These are phyloP conservation scores for Cryphonectria nitschkei DNA, from an alignment of 2,329 filamentous ascomycete species.

Conservation along the genomic window DNA sequence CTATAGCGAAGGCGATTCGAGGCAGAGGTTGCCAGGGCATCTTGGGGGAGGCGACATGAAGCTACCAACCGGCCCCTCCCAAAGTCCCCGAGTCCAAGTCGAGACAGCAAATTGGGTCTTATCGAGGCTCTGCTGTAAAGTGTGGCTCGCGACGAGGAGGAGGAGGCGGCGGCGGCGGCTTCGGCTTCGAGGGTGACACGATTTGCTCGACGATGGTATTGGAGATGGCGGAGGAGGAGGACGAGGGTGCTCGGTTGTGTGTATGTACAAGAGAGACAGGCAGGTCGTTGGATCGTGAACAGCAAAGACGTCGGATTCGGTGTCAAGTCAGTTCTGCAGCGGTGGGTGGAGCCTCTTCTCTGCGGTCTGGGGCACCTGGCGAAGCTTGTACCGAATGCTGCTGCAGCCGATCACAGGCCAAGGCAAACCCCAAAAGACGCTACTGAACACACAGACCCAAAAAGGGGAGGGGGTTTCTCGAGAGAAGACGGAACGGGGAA, in stretches of 20 bases:
- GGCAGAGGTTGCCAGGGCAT: constrained; percentile 98
- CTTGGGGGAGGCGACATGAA: constrained; percentile 36
- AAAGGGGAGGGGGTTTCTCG: neutral
- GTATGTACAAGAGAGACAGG: neutral
- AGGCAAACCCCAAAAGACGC: neutral
- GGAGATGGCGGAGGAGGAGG: neutral
- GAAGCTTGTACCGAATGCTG: neutral
- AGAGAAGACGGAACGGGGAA: neutral
- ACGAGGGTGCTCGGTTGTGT: neutral
- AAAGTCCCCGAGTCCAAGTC: neutral
- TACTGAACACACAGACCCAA: neutral
- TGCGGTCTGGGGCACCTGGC: neutral
- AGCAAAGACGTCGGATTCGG: neutral
- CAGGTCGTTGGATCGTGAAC: neutral
- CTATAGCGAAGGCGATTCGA: constrained; percentile 96
- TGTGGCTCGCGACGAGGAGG: neutral
- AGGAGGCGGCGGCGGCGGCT: neutral
- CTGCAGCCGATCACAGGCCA: neutral
- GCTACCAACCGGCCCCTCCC: constrained; percentile 16
- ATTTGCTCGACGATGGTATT: neutral
- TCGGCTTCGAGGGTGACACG: neutral
- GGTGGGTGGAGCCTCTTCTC: neutral
- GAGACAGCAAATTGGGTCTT: neutral
- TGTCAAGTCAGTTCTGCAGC: neutral
- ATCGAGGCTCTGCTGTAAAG: neutral